Base-by-base conservation (phyloP, 495 filamentous ascomycete genomes). In the Friedmanniomyces simplex region DNA sequence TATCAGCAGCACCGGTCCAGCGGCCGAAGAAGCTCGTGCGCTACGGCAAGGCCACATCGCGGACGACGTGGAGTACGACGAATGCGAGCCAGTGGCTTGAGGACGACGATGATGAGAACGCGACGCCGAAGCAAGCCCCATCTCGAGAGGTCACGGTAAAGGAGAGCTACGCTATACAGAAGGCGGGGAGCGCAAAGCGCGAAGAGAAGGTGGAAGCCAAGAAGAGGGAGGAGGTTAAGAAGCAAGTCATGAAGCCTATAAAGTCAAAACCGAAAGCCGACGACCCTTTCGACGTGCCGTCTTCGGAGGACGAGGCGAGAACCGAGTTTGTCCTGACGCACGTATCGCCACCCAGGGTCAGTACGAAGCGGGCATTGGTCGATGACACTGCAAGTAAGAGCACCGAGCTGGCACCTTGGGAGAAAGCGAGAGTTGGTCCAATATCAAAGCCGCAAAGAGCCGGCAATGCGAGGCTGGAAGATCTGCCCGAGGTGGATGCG, bases 251-350 rank as follows among this genome's bases (percentile, higher is more conserved):
- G 7, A 57, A 57, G 52, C n/a, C 25, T 10, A 32, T 22, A 11
- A 56, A 18, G 28, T 10, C 36, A 8, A 26, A 12, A 62, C 36
- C 24, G 21, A n/a, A n/a, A n/a, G n/a, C 20, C 12, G 46, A 34
- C 1, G 61, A 64, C 42, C 8, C 55, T 0, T 70, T 72, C 43
- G 68, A 70, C 47, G 59, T 70, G 12, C 66, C 69, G 20, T 65
- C 61, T 0, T 69, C 69, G 0, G 63, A 61, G 11, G 66, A 71
- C 8, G 67, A 69, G 28, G 46, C 28, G 5, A 22, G 49, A 1
- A 45, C 22, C 18, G 8, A 37, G 10, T 21, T 51, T 32, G n/a
- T 47, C 25, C 10, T 51, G 25, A 50, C 20, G 37, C 47, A 24
- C 1, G 13, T 24, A 1, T 48, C 61, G 14, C 58, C 58, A 24